Evolutionary conservation across 345 rosid species (phyloP).

Genomic region (Salix viminalis): DNA sequence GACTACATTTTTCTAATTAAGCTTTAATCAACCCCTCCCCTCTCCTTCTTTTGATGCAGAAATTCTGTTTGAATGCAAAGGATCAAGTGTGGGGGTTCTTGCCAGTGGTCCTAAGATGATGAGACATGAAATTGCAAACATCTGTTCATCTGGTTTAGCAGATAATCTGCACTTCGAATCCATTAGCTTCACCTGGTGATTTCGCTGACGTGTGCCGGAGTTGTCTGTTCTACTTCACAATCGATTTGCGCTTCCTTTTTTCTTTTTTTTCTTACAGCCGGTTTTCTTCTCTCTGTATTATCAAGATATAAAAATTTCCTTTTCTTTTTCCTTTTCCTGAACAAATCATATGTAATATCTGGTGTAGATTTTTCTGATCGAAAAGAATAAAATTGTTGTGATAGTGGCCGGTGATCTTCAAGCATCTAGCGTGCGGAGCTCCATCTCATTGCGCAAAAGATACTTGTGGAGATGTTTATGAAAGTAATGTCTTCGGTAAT

Average conservation of each 20-base stretch:
- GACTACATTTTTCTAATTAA: not conserved
- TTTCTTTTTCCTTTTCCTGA: not conserved
- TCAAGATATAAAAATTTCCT: too few species aligned
- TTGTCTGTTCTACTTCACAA: not conserved
- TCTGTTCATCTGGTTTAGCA: slow-evolving; percentile 51
- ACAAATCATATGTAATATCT: not conserved
- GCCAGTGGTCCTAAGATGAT: slow-evolving; percentile 68
- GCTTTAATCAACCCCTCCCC: not conserved
- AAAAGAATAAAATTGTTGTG: not conserved
- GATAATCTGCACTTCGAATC: slow-evolving; percentile 63
- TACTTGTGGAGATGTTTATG: too few species aligned
- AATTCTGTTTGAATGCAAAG: slow-evolving; percentile 40
- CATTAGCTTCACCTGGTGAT: slow-evolving; percentile 78
- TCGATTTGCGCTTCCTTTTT: too few species aligned
- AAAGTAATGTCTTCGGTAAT: too few species aligned
- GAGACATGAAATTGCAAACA: slow-evolving; percentile 62
- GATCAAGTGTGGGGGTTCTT: slow-evolving; percentile 60
- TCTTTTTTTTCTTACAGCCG: too few species aligned
- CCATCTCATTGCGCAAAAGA: too few species aligned
- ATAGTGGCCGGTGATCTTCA: too few species aligned
- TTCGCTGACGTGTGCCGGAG: not conserved
- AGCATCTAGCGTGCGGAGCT: too few species aligned
- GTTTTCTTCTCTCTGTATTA: too few species aligned
- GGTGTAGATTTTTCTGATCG: not conserved
- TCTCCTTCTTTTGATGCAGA: slow-evolving; percentile 34